phyloP scores from a whole-genome alignment of 163 green algal genomes.

The Prototheca cutis region DNA sequence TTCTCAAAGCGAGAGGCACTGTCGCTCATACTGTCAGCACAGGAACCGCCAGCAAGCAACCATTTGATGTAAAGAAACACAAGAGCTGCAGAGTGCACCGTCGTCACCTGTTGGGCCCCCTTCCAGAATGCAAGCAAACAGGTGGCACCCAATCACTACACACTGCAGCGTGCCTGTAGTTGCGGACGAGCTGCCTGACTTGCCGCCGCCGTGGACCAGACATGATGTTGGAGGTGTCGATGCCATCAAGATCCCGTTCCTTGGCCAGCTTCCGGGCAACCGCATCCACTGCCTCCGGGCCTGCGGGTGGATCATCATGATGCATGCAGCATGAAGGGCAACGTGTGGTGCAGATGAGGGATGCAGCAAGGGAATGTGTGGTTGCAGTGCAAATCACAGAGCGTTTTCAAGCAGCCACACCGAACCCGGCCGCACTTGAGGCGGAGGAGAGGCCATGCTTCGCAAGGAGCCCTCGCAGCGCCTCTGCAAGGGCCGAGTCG shows the following conservation, averaged over 20 bases:
- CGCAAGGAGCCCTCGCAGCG: constrained; percentile 31
- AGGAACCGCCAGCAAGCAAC: too few species aligned
- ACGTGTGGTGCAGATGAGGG: too few species aligned
- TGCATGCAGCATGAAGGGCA: too few species aligned
- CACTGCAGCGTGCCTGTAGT: background rate
- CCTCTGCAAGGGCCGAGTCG: constrained; percentile 23
- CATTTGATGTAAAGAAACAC: too few species aligned
- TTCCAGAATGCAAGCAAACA: too few species aligned
- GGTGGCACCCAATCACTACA: too few species aligned
- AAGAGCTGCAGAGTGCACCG: too few species aligned
- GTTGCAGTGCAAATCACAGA: background rate
- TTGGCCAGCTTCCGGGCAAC: constrained; percentile 26
- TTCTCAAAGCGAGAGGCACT: too few species aligned
- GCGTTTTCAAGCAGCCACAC: background rate
- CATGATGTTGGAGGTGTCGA: constrained; percentile 63
- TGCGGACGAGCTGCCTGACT: background rate
- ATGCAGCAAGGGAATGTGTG: too few species aligned
- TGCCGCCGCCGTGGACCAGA: constrained; percentile 21
- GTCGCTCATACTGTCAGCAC: too few species aligned
- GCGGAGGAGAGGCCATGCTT: constrained; percentile 31
- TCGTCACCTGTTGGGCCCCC: too few species aligned
- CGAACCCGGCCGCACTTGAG: background rate
- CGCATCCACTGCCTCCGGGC: constrained; percentile 10
- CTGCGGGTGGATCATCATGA: constrained; percentile 3
- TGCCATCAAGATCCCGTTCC: constrained; percentile 51